Evolutionary conservation across 768 basidiomycete genomes (phyloP), one percentile per base, ranked within the genome.

Genomic region (Rhizopogon vesiculosus): DNA sequence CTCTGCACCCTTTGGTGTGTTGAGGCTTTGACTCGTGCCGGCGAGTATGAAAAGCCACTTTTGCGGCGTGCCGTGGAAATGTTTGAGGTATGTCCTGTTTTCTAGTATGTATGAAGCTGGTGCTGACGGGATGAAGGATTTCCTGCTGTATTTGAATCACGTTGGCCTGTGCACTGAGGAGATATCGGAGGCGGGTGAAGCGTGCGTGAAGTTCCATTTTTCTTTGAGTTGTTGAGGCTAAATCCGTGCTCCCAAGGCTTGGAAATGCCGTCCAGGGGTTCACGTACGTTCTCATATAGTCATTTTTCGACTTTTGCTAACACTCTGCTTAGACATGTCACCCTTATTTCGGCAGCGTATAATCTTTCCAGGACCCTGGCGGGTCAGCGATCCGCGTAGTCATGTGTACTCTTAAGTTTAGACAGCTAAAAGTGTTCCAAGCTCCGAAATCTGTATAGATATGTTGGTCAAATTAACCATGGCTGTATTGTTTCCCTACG

Each of bases 191-290:
- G 84, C 90, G 31, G 92, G 93, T 9, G 91, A 93, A 72, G 88
- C 82, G 86, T 89, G 60, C 54, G 82, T 73, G 5, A 19, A 19
- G 28, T 43, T 28, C 31, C n/a, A n/a, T 16, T 42, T 45, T 55
- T 28, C 25, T 41, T 39, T 15, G 41, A 40, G 41, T 13, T 35
- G 15, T 45, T 33, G n/a, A 43, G 35, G 28, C 55, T 54, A 31
- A 59, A 44, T 43, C 44, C 18, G 25, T 59, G 29, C 22, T 45
- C 45, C 49, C 15, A 50, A 91, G 90, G 13, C 78, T 93, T 41
- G 91, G 91, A 5, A 93, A 93, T 59, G 87, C 91, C 2, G 91
- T 93, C 18, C 91, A 93, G 70, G 91, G 90, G 35, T 93, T 93
- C 70, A 93, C 91, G 87, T 89, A 70, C 61, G 88, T 80, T 12